Conservation (phyloP, 2,329 filamentous ascomycete genomes). For the Epichloe bromicola region DNA sequence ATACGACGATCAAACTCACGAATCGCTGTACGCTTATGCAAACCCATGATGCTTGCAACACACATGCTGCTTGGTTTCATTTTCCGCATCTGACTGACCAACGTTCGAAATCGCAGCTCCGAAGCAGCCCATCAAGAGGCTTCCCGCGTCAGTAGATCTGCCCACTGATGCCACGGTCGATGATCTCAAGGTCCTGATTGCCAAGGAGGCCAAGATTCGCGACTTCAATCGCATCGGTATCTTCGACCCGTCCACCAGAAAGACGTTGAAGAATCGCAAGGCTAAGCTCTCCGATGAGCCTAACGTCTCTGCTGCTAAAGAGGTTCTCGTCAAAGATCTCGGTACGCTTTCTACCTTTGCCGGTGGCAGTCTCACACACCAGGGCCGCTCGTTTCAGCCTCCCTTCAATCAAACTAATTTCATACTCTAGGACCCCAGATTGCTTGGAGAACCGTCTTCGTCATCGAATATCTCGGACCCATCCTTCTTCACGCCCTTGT, state of each 20-base stretch:
- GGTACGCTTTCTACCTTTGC: conserved; percentile 40
- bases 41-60: too few species aligned
- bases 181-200: conserved; percentile 43
- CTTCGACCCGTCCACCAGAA: conserved; percentile 46
- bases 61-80: neutral
- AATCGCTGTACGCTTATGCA: conserved; percentile 9
- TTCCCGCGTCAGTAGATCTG: conserved; percentile 39
- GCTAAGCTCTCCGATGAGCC: conserved; percentile 36
- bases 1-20: conserved; percentile 10
- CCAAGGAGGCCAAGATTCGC: conserved; percentile 34
- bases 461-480: conserved; percentile 90
- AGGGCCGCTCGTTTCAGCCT: too few species aligned
- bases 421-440: conserved; percentile 61
- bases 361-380: too few species aligned
- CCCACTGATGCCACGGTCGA: conserved; percentile 41
- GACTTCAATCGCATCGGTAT: conserved; percentile 52
- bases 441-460: conserved; percentile 83
- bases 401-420: neutral
- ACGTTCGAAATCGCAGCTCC: conserved; percentile 20
- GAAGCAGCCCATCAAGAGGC: conserved; percentile 38
- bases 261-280: conserved; percentile 49
- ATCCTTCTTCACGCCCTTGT: conserved; percentile 72
- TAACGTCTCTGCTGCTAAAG: conserved; percentile 33
- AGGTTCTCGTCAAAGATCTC: conserved; percentile 83
- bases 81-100: conserved; percentile 1